phyloP scores from a whole-genome alignment of 2,329 filamentous ascomycete genomes.

The Tolypocladium tropicale region DNA sequence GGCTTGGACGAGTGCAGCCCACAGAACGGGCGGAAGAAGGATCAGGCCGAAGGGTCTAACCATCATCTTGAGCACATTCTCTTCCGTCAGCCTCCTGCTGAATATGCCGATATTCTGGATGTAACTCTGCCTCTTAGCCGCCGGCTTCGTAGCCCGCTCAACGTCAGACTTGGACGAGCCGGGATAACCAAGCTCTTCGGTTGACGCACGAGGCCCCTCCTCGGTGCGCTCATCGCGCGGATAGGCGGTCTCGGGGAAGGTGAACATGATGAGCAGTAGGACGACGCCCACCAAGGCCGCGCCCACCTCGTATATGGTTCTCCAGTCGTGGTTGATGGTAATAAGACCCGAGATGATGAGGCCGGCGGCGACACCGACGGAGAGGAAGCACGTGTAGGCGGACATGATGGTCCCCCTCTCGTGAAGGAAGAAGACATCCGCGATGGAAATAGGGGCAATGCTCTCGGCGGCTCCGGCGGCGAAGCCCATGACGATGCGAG shows the following conservation, averaged over 20 bases:
- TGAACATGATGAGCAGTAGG: conserved; percentile 37
- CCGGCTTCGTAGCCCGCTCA: conserved; percentile 5
- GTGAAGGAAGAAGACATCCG: conserved; percentile 47
- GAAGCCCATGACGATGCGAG: conserved; percentile 41
- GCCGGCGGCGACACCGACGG: conserved; percentile 30
- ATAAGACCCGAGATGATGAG: conserved; percentile 36
- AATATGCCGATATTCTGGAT: conserved; percentile 28
- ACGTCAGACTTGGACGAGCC: conserved; percentile 7
- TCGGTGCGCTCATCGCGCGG: conserved; percentile 15
- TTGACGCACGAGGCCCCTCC: not conserved
- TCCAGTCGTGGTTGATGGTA: conserved; percentile 36
- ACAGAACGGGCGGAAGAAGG: conserved; percentile 40
- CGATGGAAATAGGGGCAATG: conserved; percentile 38
- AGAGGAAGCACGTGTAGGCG: conserved; percentile 29
- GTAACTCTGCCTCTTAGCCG: conserved; percentile 17
- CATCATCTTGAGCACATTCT: conserved; percentile 36
- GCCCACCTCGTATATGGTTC: conserved; percentile 40
- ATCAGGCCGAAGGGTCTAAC: conserved; percentile 39
- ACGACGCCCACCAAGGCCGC: conserved; percentile 37
- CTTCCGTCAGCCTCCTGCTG: conserved; percentile 29
- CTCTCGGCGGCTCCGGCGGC: conserved; percentile 43
- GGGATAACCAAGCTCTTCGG: conserved; percentile 4
- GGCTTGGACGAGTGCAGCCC: conserved; percentile 42
- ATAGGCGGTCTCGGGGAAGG: conserved; percentile 45
- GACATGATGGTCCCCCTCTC: conserved; percentile 43